Percentiles rank a stretch among this genome's conserved stretches.
These are phyloP conservation scores for Suhomyces pyralidae DNA, from an alignment of 805 yeast species.

Conservation along the genomic window DNA sequence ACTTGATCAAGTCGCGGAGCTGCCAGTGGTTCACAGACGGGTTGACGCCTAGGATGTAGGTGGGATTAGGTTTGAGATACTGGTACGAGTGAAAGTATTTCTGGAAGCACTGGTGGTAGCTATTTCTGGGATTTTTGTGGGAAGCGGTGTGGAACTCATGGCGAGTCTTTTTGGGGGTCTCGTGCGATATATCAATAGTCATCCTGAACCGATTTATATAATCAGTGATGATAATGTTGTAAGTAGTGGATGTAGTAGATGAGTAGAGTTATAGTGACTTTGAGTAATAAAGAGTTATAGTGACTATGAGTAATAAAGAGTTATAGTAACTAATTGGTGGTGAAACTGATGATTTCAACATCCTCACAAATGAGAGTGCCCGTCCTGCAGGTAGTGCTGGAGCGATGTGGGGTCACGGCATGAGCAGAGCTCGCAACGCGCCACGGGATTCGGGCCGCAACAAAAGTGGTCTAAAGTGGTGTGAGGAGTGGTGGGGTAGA, in stretches of 20 bases:
- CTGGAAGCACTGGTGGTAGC: constrained; percentile 34
- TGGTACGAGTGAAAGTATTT: constrained; percentile 41
- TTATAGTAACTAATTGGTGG: too few species aligned
- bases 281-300: too few species aligned
- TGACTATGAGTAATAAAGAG: too few species aligned
- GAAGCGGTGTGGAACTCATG: neutral
- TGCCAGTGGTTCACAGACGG: constrained; percentile 67
- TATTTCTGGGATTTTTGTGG: neutral
- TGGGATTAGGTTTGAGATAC: constrained; percentile 35
- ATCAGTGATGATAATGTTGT: too few species aligned
- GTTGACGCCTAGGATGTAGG: constrained; percentile 29
- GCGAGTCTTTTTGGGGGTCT: neutral
- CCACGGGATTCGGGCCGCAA: neutral
- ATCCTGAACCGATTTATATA: too few species aligned
- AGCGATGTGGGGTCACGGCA: neutral
- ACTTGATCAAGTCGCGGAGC: constrained; percentile 69
- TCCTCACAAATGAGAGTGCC: neutral
- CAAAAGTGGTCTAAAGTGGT: too few species aligned
- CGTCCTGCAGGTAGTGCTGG: neutral
- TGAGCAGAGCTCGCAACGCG: neutral
- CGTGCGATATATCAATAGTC: constrained; percentile 2
- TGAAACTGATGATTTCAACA: neutral
- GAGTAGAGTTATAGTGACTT: too few species aligned
- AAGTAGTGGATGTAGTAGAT: too few species aligned
- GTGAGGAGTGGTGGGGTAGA: too few species aligned